A percentile compares a stretch with the other conserved stretches of the same genome.
These are phyloP conservation scores for Ganoderma lucidum DNA, from an alignment of 1,284 basidiomycete species.

Conservation along the genomic window DNA sequence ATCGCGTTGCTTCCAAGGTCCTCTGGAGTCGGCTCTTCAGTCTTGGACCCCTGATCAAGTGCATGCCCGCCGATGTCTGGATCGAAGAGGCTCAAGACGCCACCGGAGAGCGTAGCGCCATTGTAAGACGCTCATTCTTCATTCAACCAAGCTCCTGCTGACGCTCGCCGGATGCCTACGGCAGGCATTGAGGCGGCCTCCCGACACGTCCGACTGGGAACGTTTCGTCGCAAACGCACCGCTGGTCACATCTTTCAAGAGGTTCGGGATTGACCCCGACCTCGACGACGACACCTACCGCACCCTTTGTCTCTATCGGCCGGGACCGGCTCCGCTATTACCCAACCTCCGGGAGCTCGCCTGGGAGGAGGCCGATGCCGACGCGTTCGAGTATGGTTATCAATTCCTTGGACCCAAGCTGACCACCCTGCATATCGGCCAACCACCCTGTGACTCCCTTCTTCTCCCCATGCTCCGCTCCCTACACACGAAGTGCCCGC, in stretches of 20 bases:
- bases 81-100: constrained; percentile 15
- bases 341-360: constrained; percentile 30
- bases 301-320: constrained; percentile 29
- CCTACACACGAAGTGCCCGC: constrained; percentile 25
- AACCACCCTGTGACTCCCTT: constrained; percentile 30
- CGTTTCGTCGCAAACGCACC: constrained; percentile 24
- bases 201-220: constrained; percentile 26
- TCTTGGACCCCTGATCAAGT: constrained; percentile 29
- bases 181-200: constrained; percentile 28
- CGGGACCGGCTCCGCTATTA: constrained; percentile 16
- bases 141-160: constrained; percentile 2
- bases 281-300: constrained; percentile 32
- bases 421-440: constrained; percentile 29
- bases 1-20: constrained; percentile 26
- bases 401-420: constrained; percentile 30
- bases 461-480: constrained; percentile 30
- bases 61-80: constrained; percentile 31
- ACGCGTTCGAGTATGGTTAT: constrained; percentile 32
- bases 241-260: constrained; percentile 29
- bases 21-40: constrained; percentile 32
- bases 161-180: background rate
- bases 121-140: constrained; percentile 22
- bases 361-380: constrained; percentile 33
- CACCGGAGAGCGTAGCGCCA: constrained; percentile 15
- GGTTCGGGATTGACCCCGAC: constrained; percentile 27